Evolutionary conservation across 352 stramenopile genomes (phyloP).

Genomic region (Phytophthora capsici): DNA sequence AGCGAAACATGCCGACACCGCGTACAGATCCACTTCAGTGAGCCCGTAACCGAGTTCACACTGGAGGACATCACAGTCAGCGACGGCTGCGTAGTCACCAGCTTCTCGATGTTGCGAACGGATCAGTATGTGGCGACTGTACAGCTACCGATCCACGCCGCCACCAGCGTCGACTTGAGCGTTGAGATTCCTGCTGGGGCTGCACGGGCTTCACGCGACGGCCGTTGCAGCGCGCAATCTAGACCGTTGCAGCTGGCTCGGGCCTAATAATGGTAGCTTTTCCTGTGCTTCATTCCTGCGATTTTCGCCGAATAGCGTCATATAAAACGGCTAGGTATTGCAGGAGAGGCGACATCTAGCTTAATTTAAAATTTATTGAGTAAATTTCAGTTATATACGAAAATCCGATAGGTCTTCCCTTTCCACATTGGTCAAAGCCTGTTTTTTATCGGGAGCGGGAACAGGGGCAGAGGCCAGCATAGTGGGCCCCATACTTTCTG

Average conservation of each 20-base stretch:
- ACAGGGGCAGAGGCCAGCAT: constrained; percentile 21
- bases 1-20: constrained; percentile 15
- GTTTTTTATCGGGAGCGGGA: constrained; percentile 14
- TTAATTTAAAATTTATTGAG: background rate
- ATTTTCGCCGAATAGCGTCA: constrained; percentile 19
- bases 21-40: constrained; percentile 78
- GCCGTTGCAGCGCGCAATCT: constrained; percentile 29
- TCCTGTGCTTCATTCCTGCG: background rate
- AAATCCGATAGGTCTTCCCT: constrained; percentile 9
- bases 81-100: constrained; percentile 37
- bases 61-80: constrained; percentile 52
- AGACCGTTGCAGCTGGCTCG: constrained; percentile 24
- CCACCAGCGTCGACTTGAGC: background rate
- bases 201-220: constrained; percentile 9
- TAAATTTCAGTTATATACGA: background rate
- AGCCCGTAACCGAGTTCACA: constrained; percentile 67
- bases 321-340: constrained; percentile 22
- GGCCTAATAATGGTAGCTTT: constrained; percentile 12
- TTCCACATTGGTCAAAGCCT: constrained; percentile 15
- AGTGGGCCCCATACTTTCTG: constrained; percentile 25
- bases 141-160: constrained; percentile 5
- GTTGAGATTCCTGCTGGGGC: constrained; percentile 30
- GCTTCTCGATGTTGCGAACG: constrained; percentile 47
- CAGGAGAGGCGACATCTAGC: constrained; percentile 9
- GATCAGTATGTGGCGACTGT: constrained; percentile 52